Conservation (phyloP, 2,329 filamentous ascomycete genomes). For the Aspergillus tubingensis region DNA sequence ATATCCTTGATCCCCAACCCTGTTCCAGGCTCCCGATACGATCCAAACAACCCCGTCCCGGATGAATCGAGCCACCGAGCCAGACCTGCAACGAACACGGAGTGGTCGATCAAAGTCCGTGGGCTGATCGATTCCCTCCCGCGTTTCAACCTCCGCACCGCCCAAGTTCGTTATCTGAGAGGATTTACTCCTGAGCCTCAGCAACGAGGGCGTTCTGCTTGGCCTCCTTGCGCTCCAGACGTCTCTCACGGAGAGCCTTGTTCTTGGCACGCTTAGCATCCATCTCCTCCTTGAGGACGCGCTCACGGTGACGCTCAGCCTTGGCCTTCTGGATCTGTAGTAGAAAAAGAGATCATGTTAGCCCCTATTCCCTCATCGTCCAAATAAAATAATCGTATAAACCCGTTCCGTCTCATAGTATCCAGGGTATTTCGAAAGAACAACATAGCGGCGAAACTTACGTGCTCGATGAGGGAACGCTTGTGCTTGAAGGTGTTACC, state of each 20-base stretch:
- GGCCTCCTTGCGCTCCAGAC: conserved; percentile 83
- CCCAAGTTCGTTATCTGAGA: conserved; percentile 37
- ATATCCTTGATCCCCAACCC: conserved; percentile 19
- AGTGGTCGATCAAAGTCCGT: conserved; percentile 32
- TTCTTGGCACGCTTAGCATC: conserved; percentile 99
- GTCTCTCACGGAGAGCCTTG: conserved; percentile 99
- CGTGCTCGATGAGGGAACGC: conserved; percentile 99
- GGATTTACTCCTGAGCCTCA: conserved; percentile 59
- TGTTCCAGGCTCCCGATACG: conserved; percentile 18
- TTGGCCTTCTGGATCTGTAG: conserved; percentile 98
- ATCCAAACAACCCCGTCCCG: conserved; percentile 18
- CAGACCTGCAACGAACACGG: conserved; percentile 27
- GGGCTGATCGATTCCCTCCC: conserved; percentile 33
- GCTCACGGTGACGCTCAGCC: conserved; percentile 98
- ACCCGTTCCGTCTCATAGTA: neutral
- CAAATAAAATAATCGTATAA: neutral
- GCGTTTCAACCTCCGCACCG: conserved; percentile 41
- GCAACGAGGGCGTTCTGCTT: conserved; percentile 86
- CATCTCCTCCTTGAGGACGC: conserved; percentile 98
- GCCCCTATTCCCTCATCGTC: neutral
- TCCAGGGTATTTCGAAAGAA: conserved; percentile 15
- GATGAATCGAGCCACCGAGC: conserved; percentile 25
- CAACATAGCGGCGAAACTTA: conserved; percentile 56
- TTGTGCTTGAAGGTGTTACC: conserved; percentile 99
- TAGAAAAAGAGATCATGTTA: conserved; percentile 27